These are phyloP conservation scores for Tuber microsphaerosporum DNA, from an alignment of 495 filamentous ascomycete species.

Conservation along the genomic window DNA sequence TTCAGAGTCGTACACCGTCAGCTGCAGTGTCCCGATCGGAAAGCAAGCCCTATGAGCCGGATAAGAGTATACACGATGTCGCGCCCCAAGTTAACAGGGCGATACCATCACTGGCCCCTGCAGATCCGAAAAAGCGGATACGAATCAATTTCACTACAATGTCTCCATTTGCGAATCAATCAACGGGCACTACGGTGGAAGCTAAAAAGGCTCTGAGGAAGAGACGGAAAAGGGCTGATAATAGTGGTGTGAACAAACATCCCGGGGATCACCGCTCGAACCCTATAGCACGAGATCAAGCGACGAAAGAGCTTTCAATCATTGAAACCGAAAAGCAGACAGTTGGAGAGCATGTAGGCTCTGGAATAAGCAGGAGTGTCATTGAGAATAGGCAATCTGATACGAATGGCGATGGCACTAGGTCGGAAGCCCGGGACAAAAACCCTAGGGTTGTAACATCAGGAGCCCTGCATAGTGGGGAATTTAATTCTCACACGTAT, in stretches of 20 bases:
- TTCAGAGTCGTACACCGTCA: not conserved
- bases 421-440: not conserved
- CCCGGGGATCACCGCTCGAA: not conserved
- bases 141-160: conserved; percentile 29
- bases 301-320: not conserved
- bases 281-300: not conserved
- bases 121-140: conserved; percentile 25
- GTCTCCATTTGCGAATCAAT: conserved; percentile 14
- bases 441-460: not conserved
- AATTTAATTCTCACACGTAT: not conserved
- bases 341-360: not conserved
- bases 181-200: not conserved
- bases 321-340: not conserved
- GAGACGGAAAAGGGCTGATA: not conserved
- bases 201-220: conserved; percentile 7
- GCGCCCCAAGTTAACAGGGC: not conserved
- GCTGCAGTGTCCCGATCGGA: not conserved
- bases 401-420: not conserved
- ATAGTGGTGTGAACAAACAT: conserved; percentile 1
- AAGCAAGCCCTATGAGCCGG: not conserved
- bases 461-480: not conserved
- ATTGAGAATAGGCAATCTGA: conserved; percentile 2
- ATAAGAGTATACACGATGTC: not conserved
- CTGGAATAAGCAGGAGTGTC: no score
- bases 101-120: not conserved